Percentiles rank a stretch among this genome's conserved stretches.
Conservation (phyloP, 495 filamentous ascomycete species). For the Aspergillus conjunctus region DNA sequence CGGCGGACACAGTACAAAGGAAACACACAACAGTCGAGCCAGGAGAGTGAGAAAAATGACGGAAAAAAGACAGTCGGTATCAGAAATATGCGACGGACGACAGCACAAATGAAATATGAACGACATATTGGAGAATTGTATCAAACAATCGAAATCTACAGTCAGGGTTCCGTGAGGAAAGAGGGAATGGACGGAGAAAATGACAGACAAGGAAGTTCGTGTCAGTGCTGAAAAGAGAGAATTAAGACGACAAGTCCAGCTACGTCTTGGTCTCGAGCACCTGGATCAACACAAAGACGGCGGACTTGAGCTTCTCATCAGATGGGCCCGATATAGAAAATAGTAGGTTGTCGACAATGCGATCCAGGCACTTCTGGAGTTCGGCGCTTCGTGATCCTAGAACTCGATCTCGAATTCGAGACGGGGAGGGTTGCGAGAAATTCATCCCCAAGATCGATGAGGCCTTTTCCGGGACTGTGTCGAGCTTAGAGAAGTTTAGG, state of each 20-base stretch:
- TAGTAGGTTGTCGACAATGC: constrained; percentile 45
- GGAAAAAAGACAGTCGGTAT: background rate
- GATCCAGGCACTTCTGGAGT: constrained; percentile 40
- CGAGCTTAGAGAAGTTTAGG: constrained; percentile 30
- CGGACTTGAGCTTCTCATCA: constrained; percentile 42
- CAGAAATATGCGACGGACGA: constrained; percentile 7
- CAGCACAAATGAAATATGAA: constrained; percentile 3
- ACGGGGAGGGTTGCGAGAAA: constrained; percentile 31
- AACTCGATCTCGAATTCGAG: constrained; percentile 36
- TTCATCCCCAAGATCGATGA: constrained; percentile 40
- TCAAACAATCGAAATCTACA: constrained; percentile 15
- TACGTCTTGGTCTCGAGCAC: constrained; percentile 44
- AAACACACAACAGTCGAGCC: constrained; percentile 6
- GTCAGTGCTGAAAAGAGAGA: constrained; percentile 5
- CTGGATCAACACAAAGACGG: constrained; percentile 45
- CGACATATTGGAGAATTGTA: background rate
- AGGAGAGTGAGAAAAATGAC: background rate
- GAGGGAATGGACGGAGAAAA: constrained; percentile 6
- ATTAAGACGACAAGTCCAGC: constrained; percentile 13
- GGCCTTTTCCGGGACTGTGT: constrained; percentile 43
- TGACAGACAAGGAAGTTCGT: constrained; percentile 12
- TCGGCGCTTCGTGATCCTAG: constrained; percentile 36
- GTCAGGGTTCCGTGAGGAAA: constrained; percentile 11
- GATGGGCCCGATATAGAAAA: constrained; percentile 43
- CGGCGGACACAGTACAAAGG: constrained; percentile 1